Percentiles rank a stretch among this genome's conserved stretches.
These are phyloP conservation scores for Oxytropis ochrocephala DNA, from an alignment of 306 rosid genomes.

Conservation along the genomic window DNA sequence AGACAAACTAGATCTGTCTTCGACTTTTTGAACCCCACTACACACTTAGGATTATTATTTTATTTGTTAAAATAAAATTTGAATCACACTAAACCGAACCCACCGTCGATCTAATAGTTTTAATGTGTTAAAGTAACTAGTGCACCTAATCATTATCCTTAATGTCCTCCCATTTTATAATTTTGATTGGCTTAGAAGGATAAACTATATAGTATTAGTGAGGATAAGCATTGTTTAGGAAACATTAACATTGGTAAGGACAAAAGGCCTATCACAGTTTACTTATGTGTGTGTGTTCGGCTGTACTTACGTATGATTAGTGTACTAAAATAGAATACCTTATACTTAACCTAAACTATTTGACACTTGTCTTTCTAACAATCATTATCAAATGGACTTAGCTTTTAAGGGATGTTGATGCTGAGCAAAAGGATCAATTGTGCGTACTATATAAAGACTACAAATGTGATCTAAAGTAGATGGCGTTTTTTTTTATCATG, in stretches of 20 bases:
- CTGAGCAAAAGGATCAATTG: not conserved
- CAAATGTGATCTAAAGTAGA: too few species aligned
- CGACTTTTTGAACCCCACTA: too few species aligned
- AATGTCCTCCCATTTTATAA: not conserved
- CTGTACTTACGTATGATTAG: slow-evolving; percentile 19
- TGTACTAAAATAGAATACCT: not conserved
- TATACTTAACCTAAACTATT: not conserved
- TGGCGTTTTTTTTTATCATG: too few species aligned
- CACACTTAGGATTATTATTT: too few species aligned
- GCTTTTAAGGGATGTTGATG: not conserved
- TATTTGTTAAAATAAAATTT: not conserved
- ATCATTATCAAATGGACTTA: not conserved
- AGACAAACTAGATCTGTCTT: too few species aligned
- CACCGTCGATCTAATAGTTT: not conserved
- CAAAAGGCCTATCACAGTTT: slow-evolving; percentile 34
- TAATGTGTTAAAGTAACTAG: not conserved
- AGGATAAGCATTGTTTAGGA: slow-evolving; percentile 26
- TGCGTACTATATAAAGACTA: not conserved
- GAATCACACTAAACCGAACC: not conserved
- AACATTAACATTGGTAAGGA: slow-evolving; percentile 21
- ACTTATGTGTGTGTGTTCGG: slow-evolving; percentile 50
- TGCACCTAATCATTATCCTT: slow-evolving; percentile 6
- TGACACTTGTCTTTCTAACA: slow-evolving; percentile 22
- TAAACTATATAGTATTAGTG: not conserved
- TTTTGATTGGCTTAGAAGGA: not conserved